A percentile compares a stretch with the other conserved stretches of the same genome.
These are phyloP conservation scores for Fonsecaea erecta DNA, from an alignment of 2,329 filamentous ascomycete species.

Conservation along the genomic window DNA sequence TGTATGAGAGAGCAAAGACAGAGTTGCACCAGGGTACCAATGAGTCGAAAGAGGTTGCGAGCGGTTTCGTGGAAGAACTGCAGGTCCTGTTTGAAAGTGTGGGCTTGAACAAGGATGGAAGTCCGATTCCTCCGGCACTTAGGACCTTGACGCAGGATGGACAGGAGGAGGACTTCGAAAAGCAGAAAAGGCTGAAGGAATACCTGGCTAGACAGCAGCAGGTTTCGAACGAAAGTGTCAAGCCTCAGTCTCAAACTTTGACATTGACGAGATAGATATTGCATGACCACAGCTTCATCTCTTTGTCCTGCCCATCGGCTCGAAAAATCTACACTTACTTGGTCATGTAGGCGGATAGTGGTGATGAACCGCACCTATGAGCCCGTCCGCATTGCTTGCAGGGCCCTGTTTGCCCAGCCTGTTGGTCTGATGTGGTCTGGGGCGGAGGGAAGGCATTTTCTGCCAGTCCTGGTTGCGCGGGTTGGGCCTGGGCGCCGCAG, in stretches of 20 bases:
- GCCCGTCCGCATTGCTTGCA: too few relatives aligned
- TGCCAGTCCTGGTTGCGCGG: too few relatives aligned
- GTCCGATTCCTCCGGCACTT: conserved; percentile 10
- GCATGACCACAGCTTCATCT: too few relatives aligned
- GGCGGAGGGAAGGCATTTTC: too few relatives aligned
- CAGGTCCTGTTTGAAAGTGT: conserved; percentile 27
- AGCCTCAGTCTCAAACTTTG: neutral
- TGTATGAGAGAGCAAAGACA: conserved; percentile 24
- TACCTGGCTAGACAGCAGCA: conserved; percentile 21
- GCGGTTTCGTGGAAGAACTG: conserved; percentile 29
- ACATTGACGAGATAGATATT: too few relatives aligned
- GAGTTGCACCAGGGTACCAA: conserved; percentile 26
- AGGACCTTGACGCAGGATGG: neutral
- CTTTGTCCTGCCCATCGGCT: too few relatives aligned
- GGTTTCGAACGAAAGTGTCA: neutral
- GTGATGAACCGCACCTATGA: too few relatives aligned
- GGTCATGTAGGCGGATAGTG: too few relatives aligned
- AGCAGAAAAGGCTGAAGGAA: conserved; percentile 26
- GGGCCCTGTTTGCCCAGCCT: too few relatives aligned
- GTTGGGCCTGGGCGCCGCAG: too few relatives aligned
- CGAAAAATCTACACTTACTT: too few relatives aligned
- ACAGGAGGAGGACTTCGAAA: conserved; percentile 1
- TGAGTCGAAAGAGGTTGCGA: conserved; percentile 27
- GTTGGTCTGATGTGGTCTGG: too few relatives aligned
- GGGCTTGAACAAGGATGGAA: conserved; percentile 26